A percentile compares a stretch with the other conserved stretches of the same genome.
These are phyloP conservation scores for Malbranchea zuffiana DNA, from an alignment of 2,329 filamentous ascomycete species.

Conservation along the genomic window DNA sequence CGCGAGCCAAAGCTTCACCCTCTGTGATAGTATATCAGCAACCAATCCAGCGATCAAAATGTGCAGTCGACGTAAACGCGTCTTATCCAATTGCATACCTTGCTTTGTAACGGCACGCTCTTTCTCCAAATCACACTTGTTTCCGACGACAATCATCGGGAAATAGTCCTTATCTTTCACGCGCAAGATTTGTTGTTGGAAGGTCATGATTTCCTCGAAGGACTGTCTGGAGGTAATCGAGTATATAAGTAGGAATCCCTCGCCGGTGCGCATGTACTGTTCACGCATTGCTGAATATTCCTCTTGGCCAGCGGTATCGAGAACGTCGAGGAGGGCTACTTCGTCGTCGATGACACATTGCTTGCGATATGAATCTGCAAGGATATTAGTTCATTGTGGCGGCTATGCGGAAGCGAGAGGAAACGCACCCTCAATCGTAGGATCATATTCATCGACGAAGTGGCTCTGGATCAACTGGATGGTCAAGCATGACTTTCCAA, in stretches of 20 bases:
- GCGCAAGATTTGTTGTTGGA: constrained; percentile 95
- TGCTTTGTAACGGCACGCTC: constrained; percentile 86
- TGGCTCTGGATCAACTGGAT: constrained; percentile 94
- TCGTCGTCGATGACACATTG: constrained; percentile 98
- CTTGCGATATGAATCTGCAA: constrained; percentile 94
- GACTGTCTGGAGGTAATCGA: constrained; percentile 95
- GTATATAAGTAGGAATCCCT: constrained; percentile 95
- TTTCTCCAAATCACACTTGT: constrained; percentile 95
- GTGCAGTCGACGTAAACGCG: background rate
- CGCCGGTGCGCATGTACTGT: constrained; percentile 98
- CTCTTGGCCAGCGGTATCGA: constrained; percentile 96
- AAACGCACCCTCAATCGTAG: constrained; percentile 78
- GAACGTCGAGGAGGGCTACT: constrained; percentile 90
- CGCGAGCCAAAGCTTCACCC: constrained; percentile 73
- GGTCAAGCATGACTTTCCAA: constrained; percentile 97
- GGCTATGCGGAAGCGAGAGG: constrained; percentile 24
- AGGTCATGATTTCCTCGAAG: constrained; percentile 96
- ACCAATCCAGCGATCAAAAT: background rate
- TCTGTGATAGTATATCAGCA: constrained; percentile 44
- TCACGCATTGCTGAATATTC: constrained; percentile 99
- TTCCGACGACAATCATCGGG: constrained; percentile 96
- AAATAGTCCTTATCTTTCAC: constrained; percentile 99
- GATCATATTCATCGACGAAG: constrained; percentile 99
- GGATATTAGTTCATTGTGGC: background rate
- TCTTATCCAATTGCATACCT: constrained; percentile 51